Percentiles rank a stretch among this genome's conserved stretches.
phyloP scores from a whole-genome alignment of 2,329 filamentous ascomycete genomes.

The Sporothrix schenckii region DNA sequence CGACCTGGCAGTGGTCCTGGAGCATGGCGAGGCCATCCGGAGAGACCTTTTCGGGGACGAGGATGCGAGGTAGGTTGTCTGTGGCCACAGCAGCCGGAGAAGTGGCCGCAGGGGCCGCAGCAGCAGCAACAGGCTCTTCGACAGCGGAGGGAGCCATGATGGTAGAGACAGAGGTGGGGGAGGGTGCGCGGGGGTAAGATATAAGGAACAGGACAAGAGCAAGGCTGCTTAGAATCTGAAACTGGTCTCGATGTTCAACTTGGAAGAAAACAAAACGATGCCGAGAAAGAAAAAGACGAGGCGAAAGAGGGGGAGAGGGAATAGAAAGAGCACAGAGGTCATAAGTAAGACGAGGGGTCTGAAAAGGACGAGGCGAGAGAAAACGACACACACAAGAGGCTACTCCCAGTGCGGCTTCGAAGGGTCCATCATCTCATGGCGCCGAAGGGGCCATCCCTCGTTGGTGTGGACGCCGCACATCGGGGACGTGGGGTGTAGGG shows the following conservation, averaged over 20 bases:
- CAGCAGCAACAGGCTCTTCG: conserved; percentile 31
- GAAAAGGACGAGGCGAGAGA: conserved; percentile 3
- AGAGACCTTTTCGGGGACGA: conserved; percentile 80
- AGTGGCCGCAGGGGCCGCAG: conserved; percentile 27
- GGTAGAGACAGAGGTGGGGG: not conserved
- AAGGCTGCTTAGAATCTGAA: not conserved
- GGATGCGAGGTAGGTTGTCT: conserved; percentile 51
- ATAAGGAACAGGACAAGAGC: not conserved
- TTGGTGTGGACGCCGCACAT: conserved; percentile 8
- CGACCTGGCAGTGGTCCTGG: conserved; percentile 67
- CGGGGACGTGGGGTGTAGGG: not conserved
- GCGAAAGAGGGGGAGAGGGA: not conserved
- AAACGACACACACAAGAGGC: conserved; percentile 6
- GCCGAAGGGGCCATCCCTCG: not conserved
- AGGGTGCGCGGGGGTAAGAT: not conserved
- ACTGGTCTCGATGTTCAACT: conserved; percentile 20
- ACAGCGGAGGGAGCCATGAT: conserved; percentile 41
- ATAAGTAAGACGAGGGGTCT: not conserved
- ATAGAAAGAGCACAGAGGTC: not conserved
- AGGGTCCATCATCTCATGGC: not conserved
- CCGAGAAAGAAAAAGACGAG: not conserved
- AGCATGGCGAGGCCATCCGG: conserved; percentile 75
- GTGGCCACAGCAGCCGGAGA: not conserved
- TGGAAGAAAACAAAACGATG: conserved; percentile 17
- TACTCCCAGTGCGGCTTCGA: not conserved